Conservation (phyloP, 2,329 filamentous ascomycete species). For the Fusarium udum region DNA sequence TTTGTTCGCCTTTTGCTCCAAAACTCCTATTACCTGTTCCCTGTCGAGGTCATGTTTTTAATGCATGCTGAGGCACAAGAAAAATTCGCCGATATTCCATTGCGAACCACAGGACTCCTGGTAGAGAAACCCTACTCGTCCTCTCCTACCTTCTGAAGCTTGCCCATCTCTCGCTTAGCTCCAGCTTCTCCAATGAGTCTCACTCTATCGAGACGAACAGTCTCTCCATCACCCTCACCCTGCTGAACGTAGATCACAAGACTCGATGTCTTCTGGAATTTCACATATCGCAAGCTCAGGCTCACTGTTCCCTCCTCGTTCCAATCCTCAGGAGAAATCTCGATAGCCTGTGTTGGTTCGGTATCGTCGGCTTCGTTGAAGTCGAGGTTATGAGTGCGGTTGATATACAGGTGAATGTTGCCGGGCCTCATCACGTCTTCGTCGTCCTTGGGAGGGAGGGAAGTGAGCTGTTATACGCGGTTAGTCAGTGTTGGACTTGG, state of each 20-base stretch:
- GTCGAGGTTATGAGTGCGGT: conserved; percentile 87
- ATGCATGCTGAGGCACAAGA: conserved; percentile 11
- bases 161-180: conserved; percentile 91
- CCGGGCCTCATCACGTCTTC: conserved; percentile 83
- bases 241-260: conserved; percentile 89
- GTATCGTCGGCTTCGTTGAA: conserved; percentile 95
- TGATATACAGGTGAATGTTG: conserved; percentile 86
- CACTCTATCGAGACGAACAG: conserved; percentile 82
- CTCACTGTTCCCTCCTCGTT: conserved; percentile 78
- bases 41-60: conserved; percentile 17
- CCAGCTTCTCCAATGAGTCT: conserved; percentile 87
- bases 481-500: conserved; percentile 19
- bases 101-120: not conserved
- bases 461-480: conserved; percentile 75
- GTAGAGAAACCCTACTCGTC: conserved; percentile 60
- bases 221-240: conserved; percentile 84
- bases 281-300: conserved; percentile 85
- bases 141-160: conserved; percentile 92
- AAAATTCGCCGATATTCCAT: not conserved
- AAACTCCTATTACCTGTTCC: conserved; percentile 32
- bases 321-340: conserved; percentile 82
- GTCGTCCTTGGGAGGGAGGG: conserved; percentile 74
- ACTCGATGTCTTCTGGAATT: conserved; percentile 93
- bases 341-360: conserved; percentile 80
- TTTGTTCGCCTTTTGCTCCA: conserved; percentile 21